These are phyloP conservation scores for Aspergillus neoniger DNA, from an alignment of 2,329 filamentous ascomycete genomes.

Conservation along the genomic window DNA sequence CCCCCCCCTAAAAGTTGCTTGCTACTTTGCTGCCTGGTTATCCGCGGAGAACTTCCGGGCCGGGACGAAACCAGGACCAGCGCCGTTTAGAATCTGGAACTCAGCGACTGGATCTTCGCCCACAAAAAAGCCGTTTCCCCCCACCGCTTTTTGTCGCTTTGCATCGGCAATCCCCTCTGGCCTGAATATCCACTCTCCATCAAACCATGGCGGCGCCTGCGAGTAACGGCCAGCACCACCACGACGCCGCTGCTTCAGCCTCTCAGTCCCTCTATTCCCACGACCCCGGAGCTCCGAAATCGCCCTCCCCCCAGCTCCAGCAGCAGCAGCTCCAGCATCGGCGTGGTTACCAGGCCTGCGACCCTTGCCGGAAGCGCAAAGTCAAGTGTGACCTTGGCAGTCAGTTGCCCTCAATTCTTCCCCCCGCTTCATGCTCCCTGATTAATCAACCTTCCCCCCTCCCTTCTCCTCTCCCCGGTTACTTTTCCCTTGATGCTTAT, in stretches of 20 bases:
- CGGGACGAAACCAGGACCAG: background rate
- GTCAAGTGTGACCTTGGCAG: constrained; percentile 53
- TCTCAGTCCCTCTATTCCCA: constrained; percentile 22
- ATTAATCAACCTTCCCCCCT: constrained; percentile 1
- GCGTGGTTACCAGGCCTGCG: constrained; percentile 52
- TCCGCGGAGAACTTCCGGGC: background rate
- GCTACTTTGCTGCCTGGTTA: background rate
- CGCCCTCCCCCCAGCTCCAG: constrained; percentile 29
- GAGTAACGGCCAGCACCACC: constrained; percentile 15
- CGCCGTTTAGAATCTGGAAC: background rate
- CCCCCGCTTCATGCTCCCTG: background rate
- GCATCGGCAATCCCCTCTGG: constrained; percentile 34
- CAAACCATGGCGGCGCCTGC: constrained; percentile 22
- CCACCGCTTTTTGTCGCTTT: constrained; percentile 44
- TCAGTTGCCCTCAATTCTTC: constrained; percentile 27
- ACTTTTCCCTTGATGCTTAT: constrained; percentile 7
- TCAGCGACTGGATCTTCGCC: background rate
- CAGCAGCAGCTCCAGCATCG: constrained; percentile 37
- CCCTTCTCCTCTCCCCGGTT: background rate
- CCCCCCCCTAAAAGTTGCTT: background rate
- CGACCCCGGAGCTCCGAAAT: constrained; percentile 27
- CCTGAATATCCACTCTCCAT: constrained; percentile 17
- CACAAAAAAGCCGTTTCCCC: constrained; percentile 14
- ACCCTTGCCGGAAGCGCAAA: constrained; percentile 52
- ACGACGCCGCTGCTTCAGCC: background rate